Evolutionary conservation across 1,284 basidiomycete genomes (phyloP), one percentile per base, ranked within the genome.

Genomic region (Papiliotrema nemorosa): DNA sequence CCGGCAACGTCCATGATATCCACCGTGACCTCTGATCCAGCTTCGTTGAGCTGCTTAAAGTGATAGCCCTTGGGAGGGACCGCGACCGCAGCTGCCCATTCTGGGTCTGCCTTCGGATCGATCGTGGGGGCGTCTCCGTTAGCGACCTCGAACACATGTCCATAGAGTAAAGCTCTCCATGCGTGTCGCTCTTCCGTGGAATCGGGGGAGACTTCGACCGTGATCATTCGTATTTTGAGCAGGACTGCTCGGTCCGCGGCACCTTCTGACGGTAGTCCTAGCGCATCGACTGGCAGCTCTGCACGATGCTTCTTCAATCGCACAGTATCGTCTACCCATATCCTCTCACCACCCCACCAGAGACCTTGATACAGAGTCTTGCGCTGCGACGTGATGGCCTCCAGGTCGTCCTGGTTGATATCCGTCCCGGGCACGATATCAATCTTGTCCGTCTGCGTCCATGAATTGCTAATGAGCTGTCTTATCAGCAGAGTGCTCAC

Each of bases 241-340:
- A 67, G 60, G 12, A 69, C 62, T 0, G 53, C 58, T 10, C 62
- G 50, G 10, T 58, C 50, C 24, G 37, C 37, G 0, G 66, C 54
- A 1, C 62, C 63, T 1, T 51, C 42, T 1, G 53, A 46, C 5
- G 66, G 62, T 2, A 52, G 33, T 3, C 51, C 41, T 12, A 63
- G 48, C 3, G n/a, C 21, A 24, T 58, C 60, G 1, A 36, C 13
- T 0, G 68, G 67, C 10, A 72, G 43, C 5, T 64, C 60, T 3
- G 16, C 22, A 1, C 66, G 54, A 24, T 46, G 37, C 35, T 64
- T 62, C 43, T 63, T 63, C 43, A 92, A 75, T n/a, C 88, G 81
- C 22, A 91, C 82, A 48, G 91, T 80, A 57, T 92, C 89, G 53
- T 87, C 86, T 7, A 80, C 76, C 89, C 89, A 92, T 49, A 92